These are phyloP conservation scores for Ascochyta koolunga DNA, from an alignment of 2,329 filamentous ascomycete species.

Conservation along the genomic window DNA sequence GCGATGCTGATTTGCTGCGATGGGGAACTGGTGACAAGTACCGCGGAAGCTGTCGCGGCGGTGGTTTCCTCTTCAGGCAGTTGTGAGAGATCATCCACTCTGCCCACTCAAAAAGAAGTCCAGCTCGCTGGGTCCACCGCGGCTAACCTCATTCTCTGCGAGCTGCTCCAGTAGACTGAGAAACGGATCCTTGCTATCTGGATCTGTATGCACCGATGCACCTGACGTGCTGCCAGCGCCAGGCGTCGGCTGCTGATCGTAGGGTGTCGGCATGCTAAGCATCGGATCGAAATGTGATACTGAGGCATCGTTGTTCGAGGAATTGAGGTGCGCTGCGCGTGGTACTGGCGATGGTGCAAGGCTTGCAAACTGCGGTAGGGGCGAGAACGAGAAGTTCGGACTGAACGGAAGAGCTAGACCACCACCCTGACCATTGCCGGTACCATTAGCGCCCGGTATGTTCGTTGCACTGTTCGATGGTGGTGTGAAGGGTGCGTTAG, in stretches of 20 bases:
- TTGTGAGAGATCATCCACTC: conserved; percentile 25
- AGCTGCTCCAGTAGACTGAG: conserved; percentile 79
- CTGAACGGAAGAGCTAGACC: conserved; percentile 47
- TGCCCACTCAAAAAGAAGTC: conserved; percentile 71
- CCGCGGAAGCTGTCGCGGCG: conserved; percentile 10
- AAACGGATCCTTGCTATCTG: conserved; percentile 77
- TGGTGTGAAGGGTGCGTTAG: conserved; percentile 37
- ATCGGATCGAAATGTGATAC: conserved; percentile 44
- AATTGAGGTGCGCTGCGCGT: conserved; percentile 24
- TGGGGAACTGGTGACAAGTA: background rate
- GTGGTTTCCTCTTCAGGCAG: conserved; percentile 10
- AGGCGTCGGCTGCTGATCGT: conserved; percentile 54
- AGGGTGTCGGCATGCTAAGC: conserved; percentile 50
- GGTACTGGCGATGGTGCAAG: conserved; percentile 41
- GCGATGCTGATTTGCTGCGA: conserved; percentile 3
- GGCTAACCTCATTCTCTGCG: conserved; percentile 76
- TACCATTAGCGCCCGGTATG: conserved; percentile 16
- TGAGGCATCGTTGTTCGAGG: conserved; percentile 24
- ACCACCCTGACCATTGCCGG: conserved; percentile 19
- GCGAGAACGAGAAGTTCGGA: conserved; percentile 49
- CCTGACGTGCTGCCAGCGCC: conserved; percentile 51
- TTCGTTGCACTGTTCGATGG: conserved; percentile 28
- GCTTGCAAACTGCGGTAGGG: conserved; percentile 42
- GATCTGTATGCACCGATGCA: conserved; percentile 50
- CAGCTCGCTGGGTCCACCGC: conserved; percentile 73